Evolutionary conservation across 202 grass and related monocot genomes (phyloP), one percentile per base, ranked within the genome.

Genomic region (Musa balbisiana): DNA sequence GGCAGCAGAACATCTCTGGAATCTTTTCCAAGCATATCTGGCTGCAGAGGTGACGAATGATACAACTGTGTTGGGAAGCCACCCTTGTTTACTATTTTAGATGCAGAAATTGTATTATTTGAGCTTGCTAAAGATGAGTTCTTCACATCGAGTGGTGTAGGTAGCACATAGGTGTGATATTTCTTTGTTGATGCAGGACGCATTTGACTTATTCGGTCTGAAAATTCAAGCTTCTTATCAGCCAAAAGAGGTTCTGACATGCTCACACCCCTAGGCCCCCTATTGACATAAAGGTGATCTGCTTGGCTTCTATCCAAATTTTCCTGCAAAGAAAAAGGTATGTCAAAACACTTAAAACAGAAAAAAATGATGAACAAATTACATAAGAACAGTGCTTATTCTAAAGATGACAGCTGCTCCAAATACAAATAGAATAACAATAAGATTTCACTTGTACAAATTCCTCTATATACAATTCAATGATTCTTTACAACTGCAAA

Each of bases 131-230:
- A 85, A 79, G 80, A 51, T 72, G 80, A 83, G 65, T 73, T 77
- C 76, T 69, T 74, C 76, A 82, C 86, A 78, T 89, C 91, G 68
- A 77, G 80, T 63, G 95, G 95, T 49, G 89, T 95, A 67, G 95
- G 91, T 33, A 95, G 90, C 75, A 87, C 91, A 71, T 99, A 99
- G 52, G 91, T 87, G 79, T 98, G 87, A 58, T 87, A 76, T 82
- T 95, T 99, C 79, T 78, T 94, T 27, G 89, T 92, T 56, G 80
- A 81, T 69, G 91, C 93, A 68, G 83, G 91, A 58, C 80, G 80
- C 64, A 99, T 52, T 60, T 80, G 87, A 69, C 89, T 92, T 87
- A 92, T 82, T 67, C 80, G 82, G 14, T 98, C 89, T 78, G 82
- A 88, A 59, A 86, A 68, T 17, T 92, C 89, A 1, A 87, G 59